Conservation (phyloP, 257 asterid species). For the Thymus quinquecostatus region DNA sequence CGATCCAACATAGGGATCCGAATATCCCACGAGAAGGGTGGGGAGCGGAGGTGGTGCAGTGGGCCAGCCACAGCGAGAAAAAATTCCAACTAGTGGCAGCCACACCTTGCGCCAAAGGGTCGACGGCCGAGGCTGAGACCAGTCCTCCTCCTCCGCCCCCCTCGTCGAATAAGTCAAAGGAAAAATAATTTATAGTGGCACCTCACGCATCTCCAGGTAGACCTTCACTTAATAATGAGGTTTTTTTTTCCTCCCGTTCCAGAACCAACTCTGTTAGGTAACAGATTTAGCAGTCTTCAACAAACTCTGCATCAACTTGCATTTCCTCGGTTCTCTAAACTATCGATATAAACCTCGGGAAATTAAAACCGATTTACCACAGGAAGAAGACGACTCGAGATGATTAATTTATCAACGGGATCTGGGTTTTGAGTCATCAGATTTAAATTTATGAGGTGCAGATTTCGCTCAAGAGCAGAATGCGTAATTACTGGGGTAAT, state of each 20-base stretch:
- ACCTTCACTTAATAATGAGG: conserved; percentile 25
- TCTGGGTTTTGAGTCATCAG: conserved; percentile 12
- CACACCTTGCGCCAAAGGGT: conserved; percentile 48
- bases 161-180: conserved; percentile 45
- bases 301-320: conserved; percentile 12
- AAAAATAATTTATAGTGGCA: conserved; percentile 28
- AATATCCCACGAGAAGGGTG: conserved; percentile 32
- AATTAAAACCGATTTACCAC: conserved; percentile 26
- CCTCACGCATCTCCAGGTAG: conserved; percentile 64
- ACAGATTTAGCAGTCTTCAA: conserved; percentile 17
- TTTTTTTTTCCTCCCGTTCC: conserved; percentile 21
- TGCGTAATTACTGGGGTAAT: not conserved
- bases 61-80: conserved; percentile 35
- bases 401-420: conserved; percentile 5
- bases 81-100: conserved; percentile 40
- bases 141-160: conserved; percentile 51
- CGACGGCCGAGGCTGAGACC: conserved; percentile 47
- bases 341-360: conserved; percentile 40
- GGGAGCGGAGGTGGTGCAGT: conserved; percentile 27
- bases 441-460: conserved; percentile 2
- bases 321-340: conserved; percentile 48
- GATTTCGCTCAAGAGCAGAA: conserved; percentile 6
- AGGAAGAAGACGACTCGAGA: not conserved
- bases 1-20: conserved; percentile 41
- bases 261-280: conserved; percentile 29